Evolutionary conservation across 345 rosid species (phyloP).

Genomic region (Brassica rapa): DNA sequence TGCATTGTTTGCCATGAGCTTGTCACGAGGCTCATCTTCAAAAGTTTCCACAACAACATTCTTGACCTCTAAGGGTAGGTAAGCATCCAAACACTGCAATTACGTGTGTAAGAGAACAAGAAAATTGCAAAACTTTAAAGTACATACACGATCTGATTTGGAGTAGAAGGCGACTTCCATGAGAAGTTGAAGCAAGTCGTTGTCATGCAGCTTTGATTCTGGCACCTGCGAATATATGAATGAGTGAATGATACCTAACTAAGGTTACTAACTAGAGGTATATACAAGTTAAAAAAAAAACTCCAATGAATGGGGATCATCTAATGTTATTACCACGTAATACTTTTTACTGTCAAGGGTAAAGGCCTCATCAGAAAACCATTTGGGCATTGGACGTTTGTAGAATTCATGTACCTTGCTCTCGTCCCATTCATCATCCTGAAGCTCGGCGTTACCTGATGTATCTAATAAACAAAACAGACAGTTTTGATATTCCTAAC

Average conservation of each 20-base stretch:
- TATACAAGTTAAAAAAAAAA: background rate
- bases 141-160: background rate
- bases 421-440: background rate
- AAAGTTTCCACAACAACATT: conserved; percentile 14
- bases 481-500: too few species aligned
- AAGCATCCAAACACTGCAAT: background rate
- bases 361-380: background rate
- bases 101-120: background rate
- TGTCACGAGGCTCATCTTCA: background rate
- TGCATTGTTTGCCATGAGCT: conserved; percentile 12
- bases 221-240: background rate
- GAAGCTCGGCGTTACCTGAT: background rate
- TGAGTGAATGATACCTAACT: background rate
- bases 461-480: background rate
- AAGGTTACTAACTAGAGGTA: background rate
- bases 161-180: background rate
- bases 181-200: background rate
- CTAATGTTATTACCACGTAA: background rate
- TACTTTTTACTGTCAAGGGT: background rate
- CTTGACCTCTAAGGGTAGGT: conserved; percentile 4
- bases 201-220: background rate
- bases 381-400: background rate
- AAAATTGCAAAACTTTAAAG: too few species aligned
- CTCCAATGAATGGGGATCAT: background rate
- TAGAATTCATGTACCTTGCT: background rate